Evolutionary conservation across 2,329 filamentous ascomycete species (phyloP).

Genomic region (Colletotrichum limetticola): DNA sequence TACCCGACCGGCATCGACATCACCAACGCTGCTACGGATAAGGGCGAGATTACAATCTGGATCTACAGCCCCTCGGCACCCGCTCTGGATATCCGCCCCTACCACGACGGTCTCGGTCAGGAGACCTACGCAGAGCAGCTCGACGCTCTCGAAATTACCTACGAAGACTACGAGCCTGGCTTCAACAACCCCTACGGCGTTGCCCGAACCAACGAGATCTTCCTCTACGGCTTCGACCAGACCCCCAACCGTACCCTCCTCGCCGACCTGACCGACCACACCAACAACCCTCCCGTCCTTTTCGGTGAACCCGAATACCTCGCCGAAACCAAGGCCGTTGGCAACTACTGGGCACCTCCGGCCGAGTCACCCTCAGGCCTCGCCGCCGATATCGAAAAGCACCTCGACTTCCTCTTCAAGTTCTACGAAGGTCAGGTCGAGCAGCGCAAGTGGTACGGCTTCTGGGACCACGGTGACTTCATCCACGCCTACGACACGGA

Average conservation of each 20-base stretch:
- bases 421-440: slow-evolving; percentile 67
- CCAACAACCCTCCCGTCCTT: slow-evolving; percentile 64
- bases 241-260: slow-evolving; percentile 63
- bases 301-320: slow-evolving; percentile 60
- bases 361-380: slow-evolving; percentile 36
- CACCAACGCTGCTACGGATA: slow-evolving; percentile 58
- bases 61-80: slow-evolving; percentile 67
- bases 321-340: slow-evolving; percentile 61
- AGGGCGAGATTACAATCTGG: slow-evolving; percentile 67
- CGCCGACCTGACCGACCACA: slow-evolving; percentile 52
- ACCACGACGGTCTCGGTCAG: slow-evolving; percentile 66
- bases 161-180: slow-evolving; percentile 68
- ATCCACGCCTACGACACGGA: slow-evolving; percentile 71
- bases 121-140: slow-evolving; percentile 67
- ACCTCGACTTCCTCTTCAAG: slow-evolving; percentile 66
- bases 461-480: slow-evolving; percentile 71
- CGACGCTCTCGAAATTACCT: slow-evolving; percentile 70
- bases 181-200: slow-evolving; percentile 69
- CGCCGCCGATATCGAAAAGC: slow-evolving; percentile 56
- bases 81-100: slow-evolving; percentile 66
- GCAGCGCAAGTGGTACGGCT: slow-evolving; percentile 71
- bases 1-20: slow-evolving; percentile 70
- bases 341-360: slow-evolving; percentile 63
- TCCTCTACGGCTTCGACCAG: slow-evolving; percentile 60
- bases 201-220: slow-evolving; percentile 67